Conservation (phyloP, 768 basidiomycete species). For the Rhodotorula graminis region DNA sequence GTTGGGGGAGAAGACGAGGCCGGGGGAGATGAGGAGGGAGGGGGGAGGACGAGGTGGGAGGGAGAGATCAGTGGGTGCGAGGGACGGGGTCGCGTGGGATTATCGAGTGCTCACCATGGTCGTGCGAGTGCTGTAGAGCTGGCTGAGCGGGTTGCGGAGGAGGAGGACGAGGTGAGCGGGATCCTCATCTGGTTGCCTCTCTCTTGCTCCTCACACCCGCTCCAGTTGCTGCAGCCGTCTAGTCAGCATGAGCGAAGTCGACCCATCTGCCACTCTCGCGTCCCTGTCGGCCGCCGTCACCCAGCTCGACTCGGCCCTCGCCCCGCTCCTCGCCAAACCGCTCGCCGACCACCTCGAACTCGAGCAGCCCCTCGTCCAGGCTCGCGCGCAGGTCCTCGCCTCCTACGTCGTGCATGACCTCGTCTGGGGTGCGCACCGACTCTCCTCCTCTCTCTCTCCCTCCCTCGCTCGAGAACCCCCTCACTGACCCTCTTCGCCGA, state of each 20-base stretch:
- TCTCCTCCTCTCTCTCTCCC: background rate
- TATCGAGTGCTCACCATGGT: background rate
- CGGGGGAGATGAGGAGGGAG: background rate
- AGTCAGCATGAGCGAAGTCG: constrained; percentile 10
- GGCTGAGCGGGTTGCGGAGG: no score
- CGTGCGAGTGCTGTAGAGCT: no score
- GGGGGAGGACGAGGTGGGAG: background rate
- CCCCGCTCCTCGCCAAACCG: constrained; percentile 63
- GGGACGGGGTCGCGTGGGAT: background rate
- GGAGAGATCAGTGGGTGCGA: background rate
- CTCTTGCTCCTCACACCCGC: background rate
- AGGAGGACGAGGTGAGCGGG: background rate
- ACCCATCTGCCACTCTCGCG: background rate
- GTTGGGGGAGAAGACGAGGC: background rate
- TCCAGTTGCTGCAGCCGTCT: background rate
- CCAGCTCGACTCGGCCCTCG: constrained; percentile 60
- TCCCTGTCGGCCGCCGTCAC: constrained; percentile 12
- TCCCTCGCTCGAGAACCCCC: background rate
- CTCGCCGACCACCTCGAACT: constrained; percentile 59
- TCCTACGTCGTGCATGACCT: constrained; percentile 82
- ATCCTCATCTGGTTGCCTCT: background rate
- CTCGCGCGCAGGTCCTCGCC: constrained; percentile 69
- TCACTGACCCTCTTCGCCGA: background rate
- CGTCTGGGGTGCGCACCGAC: constrained; percentile 77
- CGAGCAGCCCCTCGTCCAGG: constrained; percentile 70